These are phyloP conservation scores for Penicillium silybi DNA, from an alignment of 495 filamentous ascomycete genomes.

Conservation along the genomic window DNA sequence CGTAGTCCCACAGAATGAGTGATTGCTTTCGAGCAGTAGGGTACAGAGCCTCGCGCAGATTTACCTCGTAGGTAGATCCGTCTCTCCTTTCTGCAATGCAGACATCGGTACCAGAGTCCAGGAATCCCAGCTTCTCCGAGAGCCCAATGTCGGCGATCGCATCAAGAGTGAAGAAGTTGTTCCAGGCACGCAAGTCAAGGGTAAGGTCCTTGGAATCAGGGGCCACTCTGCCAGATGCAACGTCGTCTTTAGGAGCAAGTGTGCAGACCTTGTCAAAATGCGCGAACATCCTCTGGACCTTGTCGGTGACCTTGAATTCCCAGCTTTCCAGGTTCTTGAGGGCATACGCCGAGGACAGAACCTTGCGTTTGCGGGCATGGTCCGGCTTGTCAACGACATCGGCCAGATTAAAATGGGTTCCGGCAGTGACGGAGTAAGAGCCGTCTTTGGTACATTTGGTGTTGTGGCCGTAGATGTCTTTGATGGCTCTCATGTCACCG, in stretches of 20 bases:
- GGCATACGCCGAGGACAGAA: constrained; percentile 50
- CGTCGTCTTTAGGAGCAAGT: constrained; percentile 17
- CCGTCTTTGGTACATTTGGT: constrained; percentile 43
- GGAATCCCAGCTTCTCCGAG: constrained; percentile 47
- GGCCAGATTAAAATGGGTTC: constrained; percentile 35
- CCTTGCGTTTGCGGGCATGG: constrained; percentile 47
- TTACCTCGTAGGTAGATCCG: constrained; percentile 36
- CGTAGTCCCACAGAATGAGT: constrained; percentile 46
- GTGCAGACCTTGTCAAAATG: constrained; percentile 37
- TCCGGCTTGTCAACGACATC: constrained; percentile 48
- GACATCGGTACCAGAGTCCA: constrained; percentile 44
- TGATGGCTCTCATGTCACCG: constrained; percentile 43
- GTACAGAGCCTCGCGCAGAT: constrained; percentile 45
- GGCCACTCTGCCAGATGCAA: constrained; percentile 19
- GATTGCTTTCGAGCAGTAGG: constrained; percentile 40
- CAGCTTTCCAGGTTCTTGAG: constrained; percentile 52
- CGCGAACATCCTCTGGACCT: constrained; percentile 38
- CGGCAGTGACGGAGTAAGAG: constrained; percentile 33
- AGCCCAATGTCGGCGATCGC: constrained; percentile 54
- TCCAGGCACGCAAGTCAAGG: constrained; percentile 44
- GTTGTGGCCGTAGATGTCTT: constrained; percentile 51
- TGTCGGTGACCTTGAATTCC: constrained; percentile 55
- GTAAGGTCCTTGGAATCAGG: constrained; percentile 25
- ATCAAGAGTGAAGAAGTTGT: constrained; percentile 44
- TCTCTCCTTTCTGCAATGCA: constrained; percentile 36